Evolutionary conservation across 306 rosid species (phyloP).

Genomic region (Erythrophleum fordii): DNA sequence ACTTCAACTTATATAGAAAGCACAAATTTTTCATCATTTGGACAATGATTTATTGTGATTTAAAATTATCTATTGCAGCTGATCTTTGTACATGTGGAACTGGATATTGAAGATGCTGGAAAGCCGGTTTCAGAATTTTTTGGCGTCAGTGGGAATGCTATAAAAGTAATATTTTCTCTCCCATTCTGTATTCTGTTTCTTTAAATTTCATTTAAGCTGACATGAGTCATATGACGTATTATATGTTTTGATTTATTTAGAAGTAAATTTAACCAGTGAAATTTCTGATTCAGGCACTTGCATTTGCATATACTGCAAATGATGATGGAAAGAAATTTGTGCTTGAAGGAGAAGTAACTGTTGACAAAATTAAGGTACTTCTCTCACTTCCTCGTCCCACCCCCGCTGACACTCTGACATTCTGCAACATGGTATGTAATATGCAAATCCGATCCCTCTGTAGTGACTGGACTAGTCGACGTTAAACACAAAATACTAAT

Average conservation of each 20-base stretch:
- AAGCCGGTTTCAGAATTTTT: constrained; percentile 92
- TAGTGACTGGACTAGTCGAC: too few species aligned
- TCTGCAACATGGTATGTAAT: constrained; percentile 15
- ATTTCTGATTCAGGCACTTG: constrained; percentile 62
- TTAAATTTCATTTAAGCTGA: constrained; percentile 16
- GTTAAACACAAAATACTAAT: too few species aligned
- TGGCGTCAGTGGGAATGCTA: constrained; percentile 74
- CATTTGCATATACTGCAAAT: constrained; percentile 82
- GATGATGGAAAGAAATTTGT: constrained; percentile 83
- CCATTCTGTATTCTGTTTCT: not conserved
- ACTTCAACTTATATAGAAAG: not conserved
- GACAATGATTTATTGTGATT: constrained; percentile 31
- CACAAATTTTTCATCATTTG: not conserved
- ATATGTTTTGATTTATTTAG: constrained; percentile 21
- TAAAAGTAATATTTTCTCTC: constrained; percentile 63
- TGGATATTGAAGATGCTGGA: constrained; percentile 87
- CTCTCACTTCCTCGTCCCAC: constrained; percentile 1
- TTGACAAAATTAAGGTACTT: constrained; percentile 73
- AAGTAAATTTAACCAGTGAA: constrained; percentile 3
- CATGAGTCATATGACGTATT: constrained; percentile 1
- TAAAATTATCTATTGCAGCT: constrained; percentile 66
- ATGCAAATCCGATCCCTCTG: too few species aligned
- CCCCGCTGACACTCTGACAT: not conserved
- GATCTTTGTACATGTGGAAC: constrained; percentile 82
- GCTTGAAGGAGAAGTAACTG: constrained; percentile 65